Evolutionary conservation across 2,329 filamentous ascomycete species (phyloP).

Genomic region (Cytospora piceicola): DNA sequence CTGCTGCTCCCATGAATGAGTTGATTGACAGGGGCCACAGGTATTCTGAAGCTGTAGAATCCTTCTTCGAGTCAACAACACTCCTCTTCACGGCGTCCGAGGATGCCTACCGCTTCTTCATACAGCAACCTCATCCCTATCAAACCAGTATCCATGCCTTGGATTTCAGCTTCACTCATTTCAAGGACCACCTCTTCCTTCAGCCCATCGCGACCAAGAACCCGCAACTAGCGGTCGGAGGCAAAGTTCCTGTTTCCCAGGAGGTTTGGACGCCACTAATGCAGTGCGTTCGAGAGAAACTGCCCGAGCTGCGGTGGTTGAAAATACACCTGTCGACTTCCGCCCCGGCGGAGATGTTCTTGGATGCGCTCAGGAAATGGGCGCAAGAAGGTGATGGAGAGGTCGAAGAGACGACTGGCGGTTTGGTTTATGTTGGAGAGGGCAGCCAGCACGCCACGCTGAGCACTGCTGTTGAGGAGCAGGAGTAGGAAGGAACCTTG

Average conservation of each 20-base stretch:
- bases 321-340: slow-evolving; percentile 9
- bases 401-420: slow-evolving; percentile 18
- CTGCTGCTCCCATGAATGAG: no score
- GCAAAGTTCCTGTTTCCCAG: slow-evolving; percentile 24
- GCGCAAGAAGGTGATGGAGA: slow-evolving; percentile 17
- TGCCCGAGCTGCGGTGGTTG: slow-evolving; percentile 23
- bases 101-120: slow-evolving; percentile 35
- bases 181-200: slow-evolving; percentile 36
- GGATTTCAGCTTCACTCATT: slow-evolving; percentile 33
- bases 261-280: slow-evolving; percentile 28
- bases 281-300: slow-evolving; percentile 19
- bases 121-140: slow-evolving; percentile 31
- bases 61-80: slow-evolving; percentile 34
- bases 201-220: slow-evolving; percentile 23
- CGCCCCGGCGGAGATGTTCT: slow-evolving; percentile 13
- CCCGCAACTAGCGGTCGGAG: slow-evolving; percentile 16
- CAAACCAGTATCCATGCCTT: slow-evolving; percentile 30
- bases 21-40: slow-evolving; percentile 16
- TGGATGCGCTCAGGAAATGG: slow-evolving; percentile 22
- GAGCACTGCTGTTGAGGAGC: not conserved
- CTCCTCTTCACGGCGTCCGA: slow-evolving; percentile 36
- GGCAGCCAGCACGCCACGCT: slow-evolving; percentile 1
- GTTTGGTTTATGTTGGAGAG: slow-evolving; percentile 20
- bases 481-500: not conserved
- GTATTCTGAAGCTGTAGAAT: slow-evolving; percentile 33